These are phyloP conservation scores for Hypoxylon sp. DNA, from an alignment of 2,329 filamentous ascomycete genomes.

Conservation along the genomic window DNA sequence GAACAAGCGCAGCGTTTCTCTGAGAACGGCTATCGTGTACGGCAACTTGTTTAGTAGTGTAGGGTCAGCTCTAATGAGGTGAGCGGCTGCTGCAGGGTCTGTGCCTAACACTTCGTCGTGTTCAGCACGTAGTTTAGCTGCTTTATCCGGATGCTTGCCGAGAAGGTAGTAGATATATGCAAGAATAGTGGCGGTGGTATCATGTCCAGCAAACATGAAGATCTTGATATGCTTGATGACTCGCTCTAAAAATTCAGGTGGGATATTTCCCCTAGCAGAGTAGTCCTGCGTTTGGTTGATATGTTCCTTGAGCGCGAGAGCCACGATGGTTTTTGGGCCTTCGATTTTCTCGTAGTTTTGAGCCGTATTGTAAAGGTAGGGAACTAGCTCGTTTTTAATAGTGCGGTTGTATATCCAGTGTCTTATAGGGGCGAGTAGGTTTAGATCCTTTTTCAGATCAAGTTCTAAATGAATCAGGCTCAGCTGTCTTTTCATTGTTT, in stretches of 20 bases:
- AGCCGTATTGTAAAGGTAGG: constrained; percentile 49
- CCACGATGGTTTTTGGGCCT: constrained; percentile 52
- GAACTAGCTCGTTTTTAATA: constrained; percentile 50
- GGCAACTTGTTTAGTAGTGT: constrained; percentile 65
- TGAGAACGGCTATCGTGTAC: constrained; percentile 67
- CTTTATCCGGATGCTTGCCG: constrained; percentile 44
- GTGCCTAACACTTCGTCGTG: constrained; percentile 62
- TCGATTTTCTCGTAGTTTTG: constrained; percentile 47
- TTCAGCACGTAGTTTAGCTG: constrained; percentile 50
- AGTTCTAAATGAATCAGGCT: constrained; percentile 44
- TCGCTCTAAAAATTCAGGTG: constrained; percentile 44
- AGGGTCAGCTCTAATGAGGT: constrained; percentile 60
- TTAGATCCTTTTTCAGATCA: constrained; percentile 40
- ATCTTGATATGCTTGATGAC: constrained; percentile 52
- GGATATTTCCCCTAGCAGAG: constrained; percentile 32
- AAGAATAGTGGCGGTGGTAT: constrained; percentile 54
- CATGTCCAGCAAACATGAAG: constrained; percentile 55
- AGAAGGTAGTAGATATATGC: constrained; percentile 49
- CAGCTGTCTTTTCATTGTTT: constrained; percentile 44
- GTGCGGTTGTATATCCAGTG: constrained; percentile 51
- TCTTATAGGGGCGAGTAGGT: constrained; percentile 45
- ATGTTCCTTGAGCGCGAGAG: constrained; percentile 51
- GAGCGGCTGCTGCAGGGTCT: constrained; percentile 56
- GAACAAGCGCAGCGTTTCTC: constrained; percentile 68
- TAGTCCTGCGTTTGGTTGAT: constrained; percentile 41